Base-by-base conservation (phyloP, 108 stramenopile genomes). In the Skeletonema costatum region DNA sequence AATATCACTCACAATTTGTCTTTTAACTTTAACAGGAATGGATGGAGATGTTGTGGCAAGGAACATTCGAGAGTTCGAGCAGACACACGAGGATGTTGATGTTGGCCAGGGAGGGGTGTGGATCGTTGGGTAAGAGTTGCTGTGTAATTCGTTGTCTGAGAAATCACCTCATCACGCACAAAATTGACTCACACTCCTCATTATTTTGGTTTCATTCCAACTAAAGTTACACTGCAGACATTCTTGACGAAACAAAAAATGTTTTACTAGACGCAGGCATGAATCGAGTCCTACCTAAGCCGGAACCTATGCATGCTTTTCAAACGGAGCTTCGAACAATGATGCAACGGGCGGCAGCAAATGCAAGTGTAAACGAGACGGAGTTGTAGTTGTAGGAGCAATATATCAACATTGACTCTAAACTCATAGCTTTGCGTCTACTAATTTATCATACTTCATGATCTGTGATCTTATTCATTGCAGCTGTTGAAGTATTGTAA, bases 11-110 rank as follows among this genome's bases (percentile, higher is more conserved):
- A 46, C 44, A 46, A 16, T 46, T 16, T 46, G 14, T n/a, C 16
- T 46, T 46, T n/a, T 46, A 4, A 16, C 44, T 46, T 46, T 0
- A 2, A 46, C 44, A 46, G 44, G 44, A 13, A 76, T 76, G 75
- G 75, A 76, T 63, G 75, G 75, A 25, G 75, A 76, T 63, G 60
- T 32, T 32, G 36, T 17, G 5, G 38, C 75, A 33, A 42, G 75
- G 36, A 30, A 25, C 16, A 76, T 76, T 31, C 69, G 75, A 21
- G 75, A 70, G 38, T 76, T 38, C 46, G 75, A 76, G 60, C 51
- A 35, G 11, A 71, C 42, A 4, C 60, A 76, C 39, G 75, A 63
- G 32, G 60, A 44, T 71, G 33, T 63, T n/a, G 60, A 44, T 71
- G 17, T 62, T 41, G 16, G 44, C 4, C 44, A 46, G 5, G 17